These are phyloP conservation scores for Coemansia sp. DNA, from an alignment of 192 early-diverging fungal genomes.

Conservation along the genomic window DNA sequence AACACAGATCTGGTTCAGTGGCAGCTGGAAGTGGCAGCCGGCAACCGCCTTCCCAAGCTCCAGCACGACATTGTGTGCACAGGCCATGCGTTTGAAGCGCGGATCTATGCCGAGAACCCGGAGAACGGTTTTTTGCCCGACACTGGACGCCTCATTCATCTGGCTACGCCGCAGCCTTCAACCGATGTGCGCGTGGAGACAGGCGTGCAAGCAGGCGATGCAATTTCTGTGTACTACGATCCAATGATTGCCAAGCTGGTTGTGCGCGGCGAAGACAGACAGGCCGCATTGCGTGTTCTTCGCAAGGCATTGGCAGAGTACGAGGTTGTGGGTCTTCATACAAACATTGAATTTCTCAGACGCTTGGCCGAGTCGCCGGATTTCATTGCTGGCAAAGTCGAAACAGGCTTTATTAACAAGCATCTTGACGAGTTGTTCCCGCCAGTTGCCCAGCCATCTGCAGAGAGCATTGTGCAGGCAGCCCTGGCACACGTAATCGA, in stretches of 20 bases:
- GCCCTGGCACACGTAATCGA: conserved; percentile 58
- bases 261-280: conserved; percentile 77
- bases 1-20: conserved; percentile 90
- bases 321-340: conserved; percentile 86
- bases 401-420: conserved; percentile 93
- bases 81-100: conserved; percentile 95
- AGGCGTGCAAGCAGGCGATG: conserved; percentile 87
- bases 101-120: conserved; percentile 97
- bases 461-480: conserved; percentile 63
- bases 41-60: conserved; percentile 74
- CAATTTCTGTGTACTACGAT: conserved; percentile 91
- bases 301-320: conserved; percentile 81
- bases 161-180: conserved; percentile 67
- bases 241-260: conserved; percentile 96
- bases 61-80: conserved; percentile 64
- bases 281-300: conserved; percentile 78
- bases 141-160: conserved; percentile 81
- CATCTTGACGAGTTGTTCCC: conserved; percentile 67
- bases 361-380: conserved; percentile 73
- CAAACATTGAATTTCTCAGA: conserved; percentile 91
- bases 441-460: conserved; percentile 23
- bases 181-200: conserved; percentile 81
- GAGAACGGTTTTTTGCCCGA: conserved; percentile 86
- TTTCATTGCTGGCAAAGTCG: conserved; percentile 85
- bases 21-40: conserved; percentile 93